Conservation (phyloP, 257 asterid species). For the Jacaranda copaia region DNA sequence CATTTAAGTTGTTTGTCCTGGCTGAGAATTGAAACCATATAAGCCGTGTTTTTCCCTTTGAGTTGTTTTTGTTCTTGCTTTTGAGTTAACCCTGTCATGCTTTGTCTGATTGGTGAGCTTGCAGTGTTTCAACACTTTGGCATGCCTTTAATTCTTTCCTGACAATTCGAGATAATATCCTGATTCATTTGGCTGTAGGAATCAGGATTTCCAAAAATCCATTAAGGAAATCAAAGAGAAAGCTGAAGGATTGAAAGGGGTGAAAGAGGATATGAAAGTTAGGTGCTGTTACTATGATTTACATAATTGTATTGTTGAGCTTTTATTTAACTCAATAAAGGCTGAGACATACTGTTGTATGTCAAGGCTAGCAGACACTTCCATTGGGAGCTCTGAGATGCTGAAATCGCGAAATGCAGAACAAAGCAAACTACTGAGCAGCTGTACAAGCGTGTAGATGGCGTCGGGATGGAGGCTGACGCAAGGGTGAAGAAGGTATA, state of each 20-base stretch:
- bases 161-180: constrained; percentile 5
- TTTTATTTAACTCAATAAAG: constrained; percentile 46
- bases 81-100: not conserved
- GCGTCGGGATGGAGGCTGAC: constrained; percentile 93
- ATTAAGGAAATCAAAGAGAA: constrained; percentile 81
- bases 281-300: constrained; percentile 57
- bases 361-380: constrained; percentile 97
- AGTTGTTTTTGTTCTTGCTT: not conserved
- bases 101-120: not conserved
- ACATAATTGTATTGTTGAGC: constrained; percentile 21
- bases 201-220: constrained; percentile 71
- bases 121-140: not conserved
- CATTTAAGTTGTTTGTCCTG: not conserved
- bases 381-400: constrained; percentile 88
- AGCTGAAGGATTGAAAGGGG: constrained; percentile 76
- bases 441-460: constrained; percentile 95
- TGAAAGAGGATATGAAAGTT: constrained; percentile 75
- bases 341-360: constrained; percentile 99
- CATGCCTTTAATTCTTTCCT: not conserved
- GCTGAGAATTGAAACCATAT: not conserved
- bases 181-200: constrained; percentile 52
- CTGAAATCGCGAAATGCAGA: constrained; percentile 99
- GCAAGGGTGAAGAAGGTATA: constrained; percentile 85
- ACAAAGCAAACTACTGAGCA: constrained; percentile 94
- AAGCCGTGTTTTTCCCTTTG: not conserved